A percentile compares a stretch with the other conserved stretches of the same genome.
These are phyloP conservation scores for Colletotrichum sidae DNA, from an alignment of 2,329 filamentous ascomycete genomes.

Conservation along the genomic window DNA sequence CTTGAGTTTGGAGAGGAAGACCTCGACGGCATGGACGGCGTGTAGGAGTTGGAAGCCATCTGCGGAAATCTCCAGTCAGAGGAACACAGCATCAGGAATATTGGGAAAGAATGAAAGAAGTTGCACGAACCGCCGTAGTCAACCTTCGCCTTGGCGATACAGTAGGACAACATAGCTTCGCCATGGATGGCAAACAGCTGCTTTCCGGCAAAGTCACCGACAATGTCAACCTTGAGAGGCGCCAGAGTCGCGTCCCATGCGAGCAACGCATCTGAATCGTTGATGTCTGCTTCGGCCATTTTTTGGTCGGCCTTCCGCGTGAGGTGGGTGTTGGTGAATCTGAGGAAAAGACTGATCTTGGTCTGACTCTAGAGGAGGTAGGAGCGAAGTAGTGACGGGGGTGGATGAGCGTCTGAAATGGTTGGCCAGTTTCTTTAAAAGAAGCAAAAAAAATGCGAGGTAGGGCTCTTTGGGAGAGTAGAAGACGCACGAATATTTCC, in stretches of 20 bases:
- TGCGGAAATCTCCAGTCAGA: constrained; percentile 37
- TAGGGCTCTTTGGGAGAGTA: too few species aligned
- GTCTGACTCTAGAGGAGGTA: too few species aligned
- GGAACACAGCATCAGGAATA: neutral
- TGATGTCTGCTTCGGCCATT: too few species aligned
- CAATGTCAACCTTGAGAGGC: constrained; percentile 67
- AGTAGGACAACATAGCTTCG: constrained; percentile 76
- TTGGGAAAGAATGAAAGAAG: neutral
- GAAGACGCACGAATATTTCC: too few species aligned
- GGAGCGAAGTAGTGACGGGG: too few species aligned
- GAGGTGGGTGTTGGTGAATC: too few species aligned
- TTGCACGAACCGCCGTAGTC: constrained; percentile 66
- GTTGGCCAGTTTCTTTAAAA: too few species aligned
- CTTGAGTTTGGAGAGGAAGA: constrained; percentile 69
- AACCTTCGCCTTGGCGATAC: constrained; percentile 70
- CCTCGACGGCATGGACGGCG: constrained; percentile 76
- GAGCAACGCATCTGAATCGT: neutral
- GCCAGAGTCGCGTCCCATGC: constrained; percentile 21
- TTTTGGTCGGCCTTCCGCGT: too few species aligned
- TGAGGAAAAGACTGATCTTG: too few species aligned
- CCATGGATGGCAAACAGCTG: constrained; percentile 80
- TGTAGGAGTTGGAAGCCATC: constrained; percentile 78
- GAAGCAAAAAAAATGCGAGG: too few species aligned
- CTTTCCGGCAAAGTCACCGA: constrained; percentile 80
- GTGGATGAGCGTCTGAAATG: too few species aligned